Conservation (phyloP, 2,329 filamentous ascomycete species). For the Catunica adiposa region DNA sequence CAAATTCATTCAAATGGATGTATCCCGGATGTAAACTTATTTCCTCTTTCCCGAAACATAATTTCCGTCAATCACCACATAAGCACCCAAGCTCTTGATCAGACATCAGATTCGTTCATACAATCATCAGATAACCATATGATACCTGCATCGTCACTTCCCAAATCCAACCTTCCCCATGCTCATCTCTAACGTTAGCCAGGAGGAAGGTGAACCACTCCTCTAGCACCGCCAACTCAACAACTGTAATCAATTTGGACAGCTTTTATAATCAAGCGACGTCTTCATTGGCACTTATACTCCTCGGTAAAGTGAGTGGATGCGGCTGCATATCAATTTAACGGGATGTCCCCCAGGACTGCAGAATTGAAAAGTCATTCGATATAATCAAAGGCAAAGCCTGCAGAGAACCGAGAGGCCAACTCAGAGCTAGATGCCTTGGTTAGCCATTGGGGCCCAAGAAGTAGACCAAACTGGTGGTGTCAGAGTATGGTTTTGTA, state of each 20-base stretch:
- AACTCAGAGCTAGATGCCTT: neutral
- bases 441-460: neutral
- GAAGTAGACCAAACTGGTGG: neutral
- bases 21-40: too few relatives aligned
- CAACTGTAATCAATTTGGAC: too few relatives aligned
- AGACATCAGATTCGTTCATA: too few relatives aligned
- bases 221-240: too few relatives aligned
- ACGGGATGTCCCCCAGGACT: neutral
- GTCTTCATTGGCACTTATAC: neutral
- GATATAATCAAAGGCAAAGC: neutral
- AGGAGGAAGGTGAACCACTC: too few relatives aligned
- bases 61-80: too few relatives aligned
- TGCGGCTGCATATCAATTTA: constrained; percentile 3
- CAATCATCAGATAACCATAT: neutral
- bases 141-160: neutral
- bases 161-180: neutral
- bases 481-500: neutral
- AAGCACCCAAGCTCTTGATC: too few relatives aligned
- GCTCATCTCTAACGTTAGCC: neutral
- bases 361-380: neutral
- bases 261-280: too few relatives aligned
- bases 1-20: too few relatives aligned
- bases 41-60: too few relatives aligned
- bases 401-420: constrained; percentile 3
- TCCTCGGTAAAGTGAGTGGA: constrained; percentile 5